These are phyloP conservation scores for Penicillium sp. DNA, from an alignment of 2,329 filamentous ascomycete species.

Conservation along the genomic window DNA sequence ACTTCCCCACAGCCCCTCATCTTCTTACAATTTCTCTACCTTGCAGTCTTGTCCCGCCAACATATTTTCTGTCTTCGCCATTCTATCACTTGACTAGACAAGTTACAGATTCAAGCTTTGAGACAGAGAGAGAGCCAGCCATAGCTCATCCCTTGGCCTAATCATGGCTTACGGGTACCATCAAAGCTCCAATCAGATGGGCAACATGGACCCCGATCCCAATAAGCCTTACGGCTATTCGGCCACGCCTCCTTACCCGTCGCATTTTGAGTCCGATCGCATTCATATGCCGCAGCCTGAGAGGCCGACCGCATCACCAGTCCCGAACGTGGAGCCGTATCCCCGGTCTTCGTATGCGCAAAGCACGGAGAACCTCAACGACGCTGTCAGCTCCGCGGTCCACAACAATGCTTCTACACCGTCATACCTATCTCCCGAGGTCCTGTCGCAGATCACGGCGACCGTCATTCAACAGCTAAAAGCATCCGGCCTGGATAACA, in stretches of 20 bases:
- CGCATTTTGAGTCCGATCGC: slow-evolving; percentile 26
- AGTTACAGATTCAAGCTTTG: not conserved
- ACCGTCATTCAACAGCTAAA: slow-evolving; percentile 57
- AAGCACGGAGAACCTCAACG: slow-evolving; percentile 45
- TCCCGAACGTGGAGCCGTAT: slow-evolving; percentile 20
- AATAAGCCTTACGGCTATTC: slow-evolving; percentile 26
- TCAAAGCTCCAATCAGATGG: slow-evolving; percentile 25
- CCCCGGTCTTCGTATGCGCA: slow-evolving; percentile 17
- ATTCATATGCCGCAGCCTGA: slow-evolving; percentile 37
- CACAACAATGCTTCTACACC: slow-evolving; percentile 46
- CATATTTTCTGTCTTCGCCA: not conserved
- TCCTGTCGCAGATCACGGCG: slow-evolving; percentile 58
- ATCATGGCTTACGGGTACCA: slow-evolving; percentile 44
- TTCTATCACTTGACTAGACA: not conserved
- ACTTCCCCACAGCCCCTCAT: slow-evolving; percentile 21
- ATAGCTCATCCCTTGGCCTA: not conserved
- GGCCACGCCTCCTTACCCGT: slow-evolving; percentile 31
- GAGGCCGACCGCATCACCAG: slow-evolving; percentile 22
- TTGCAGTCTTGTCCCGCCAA: not conserved
- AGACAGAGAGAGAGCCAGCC: not conserved
- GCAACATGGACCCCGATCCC: slow-evolving; percentile 22
- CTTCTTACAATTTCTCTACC: slow-evolving; percentile 17
- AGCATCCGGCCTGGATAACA: slow-evolving; percentile 39
- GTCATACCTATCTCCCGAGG: slow-evolving; percentile 54
- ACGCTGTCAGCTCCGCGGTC: slow-evolving; percentile 55